Base-by-base conservation (phyloP, 805 yeast species). In the Candida cerambycidarum region DNA sequence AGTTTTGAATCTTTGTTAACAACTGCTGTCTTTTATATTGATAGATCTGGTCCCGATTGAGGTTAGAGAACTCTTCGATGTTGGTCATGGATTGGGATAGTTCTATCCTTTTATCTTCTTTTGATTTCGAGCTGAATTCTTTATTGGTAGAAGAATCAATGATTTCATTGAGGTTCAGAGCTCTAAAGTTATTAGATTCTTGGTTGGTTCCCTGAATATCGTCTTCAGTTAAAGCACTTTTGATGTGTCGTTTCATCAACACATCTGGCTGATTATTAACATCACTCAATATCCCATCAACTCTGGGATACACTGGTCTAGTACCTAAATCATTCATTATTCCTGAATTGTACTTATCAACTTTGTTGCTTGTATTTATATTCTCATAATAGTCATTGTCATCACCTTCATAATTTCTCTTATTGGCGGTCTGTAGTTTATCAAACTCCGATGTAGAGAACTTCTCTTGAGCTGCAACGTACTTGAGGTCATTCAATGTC, bases 401-500 rank as follows among this genome's bases (percentile, higher is more conserved):
- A 35, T 30, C 32, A 8, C 9, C n/a, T 16, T 21, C 30, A 10
- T 14, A 32, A 17, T 15, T 19, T 3, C 21, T n/a, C 3, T 15
- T 15, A 14, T 32, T 19, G 7, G 11, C 29, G 5, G 25, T 13
- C n/a, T 29, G 30, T 9, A 19, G n/a, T 38, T 17, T 24, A 8
- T 41, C 31, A 33, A 12, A 51, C 14, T 47, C 50, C 12, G 51
- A 43, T 8, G 57, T 46, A 5, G 59, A 51, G 34, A 69, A 65
- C 2, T 66, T 64, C 44, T 65, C 73, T 14, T 57, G 50, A 4
- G 34, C 38, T 1, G 75, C 73, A 39, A 64, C 70, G 4, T 46
- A 32, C 33, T 53, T 58, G 42, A 70, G 52, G 32, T 70, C 76
- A 44, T 52, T 58, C 29, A 70, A 58, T 19, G 73, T 63, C 6